A percentile compares a stretch with the other conserved stretches of the same genome.
These are phyloP conservation scores for Colletotrichum filicis DNA, from an alignment of 2,329 filamentous ascomycete genomes.

Conservation along the genomic window DNA sequence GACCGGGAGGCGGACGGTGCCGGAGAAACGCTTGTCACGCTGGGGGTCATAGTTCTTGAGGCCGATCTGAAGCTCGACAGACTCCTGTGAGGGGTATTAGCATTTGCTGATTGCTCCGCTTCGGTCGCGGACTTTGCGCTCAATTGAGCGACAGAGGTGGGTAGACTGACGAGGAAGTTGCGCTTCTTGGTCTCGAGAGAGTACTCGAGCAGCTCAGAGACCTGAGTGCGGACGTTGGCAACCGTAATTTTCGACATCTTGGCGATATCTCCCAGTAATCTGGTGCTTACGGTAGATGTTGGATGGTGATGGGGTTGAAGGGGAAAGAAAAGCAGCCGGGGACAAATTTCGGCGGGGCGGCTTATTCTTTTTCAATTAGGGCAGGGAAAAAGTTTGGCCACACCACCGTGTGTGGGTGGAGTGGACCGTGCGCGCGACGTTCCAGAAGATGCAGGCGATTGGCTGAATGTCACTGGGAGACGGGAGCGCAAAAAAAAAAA, in stretches of 20 bases:
- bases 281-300: conserved; percentile 38
- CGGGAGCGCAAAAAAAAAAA: background rate
- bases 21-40: conserved; percentile 99
- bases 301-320: conserved; percentile 19
- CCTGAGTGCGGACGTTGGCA: conserved; percentile 95
- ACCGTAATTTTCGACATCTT: conserved; percentile 74
- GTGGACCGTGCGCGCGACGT: conserved; percentile 27
- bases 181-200: conserved; percentile 95
- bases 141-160: background rate
- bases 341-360: conserved; percentile 30
- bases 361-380: conserved; percentile 25
- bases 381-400: background rate
- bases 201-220: conserved; percentile 94
- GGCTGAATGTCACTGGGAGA: background rate
- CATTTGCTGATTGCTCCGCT: background rate
- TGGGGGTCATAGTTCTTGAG: conserved; percentile 99
- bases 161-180: conserved; percentile 79
- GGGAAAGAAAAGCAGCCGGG: background rate
- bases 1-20: conserved; percentile 94
- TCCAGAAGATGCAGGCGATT: conserved; percentile 24
- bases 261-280: conserved; percentile 38
- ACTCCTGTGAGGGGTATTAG: conserved; percentile 57
- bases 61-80: conserved; percentile 91
- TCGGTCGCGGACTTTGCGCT: background rate
- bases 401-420: conserved; percentile 14